Conservation (phyloP, 495 filamentous ascomycete species). For the Hamigera avellanea region DNA sequence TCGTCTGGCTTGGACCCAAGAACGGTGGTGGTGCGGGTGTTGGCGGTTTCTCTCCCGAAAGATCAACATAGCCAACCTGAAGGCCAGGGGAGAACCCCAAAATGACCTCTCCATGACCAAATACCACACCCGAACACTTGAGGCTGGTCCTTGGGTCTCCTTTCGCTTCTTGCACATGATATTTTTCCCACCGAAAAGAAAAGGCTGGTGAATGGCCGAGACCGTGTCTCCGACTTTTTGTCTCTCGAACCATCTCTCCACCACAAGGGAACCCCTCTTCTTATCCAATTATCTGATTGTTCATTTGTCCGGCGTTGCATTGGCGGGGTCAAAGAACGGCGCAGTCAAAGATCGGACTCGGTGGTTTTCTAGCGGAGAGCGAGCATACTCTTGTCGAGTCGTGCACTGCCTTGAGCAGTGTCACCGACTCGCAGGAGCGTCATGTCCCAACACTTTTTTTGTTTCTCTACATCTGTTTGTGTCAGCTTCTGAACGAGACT, state of each 20-base stretch:
- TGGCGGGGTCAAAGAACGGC: slow-evolving; percentile 13
- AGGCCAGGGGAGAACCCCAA: background rate
- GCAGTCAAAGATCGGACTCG: slow-evolving; percentile 14
- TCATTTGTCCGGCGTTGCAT: slow-evolving; percentile 17
- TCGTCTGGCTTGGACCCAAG: slow-evolving; percentile 39
- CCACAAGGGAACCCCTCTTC: too few relatives aligned
- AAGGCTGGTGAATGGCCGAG: slow-evolving; percentile 3
- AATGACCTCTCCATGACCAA: background rate
- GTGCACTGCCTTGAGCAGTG: background rate
- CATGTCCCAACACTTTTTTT: too few relatives aligned
- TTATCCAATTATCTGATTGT: slow-evolving; percentile 9
- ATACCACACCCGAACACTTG: background rate
- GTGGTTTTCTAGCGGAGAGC: slow-evolving; percentile 11
- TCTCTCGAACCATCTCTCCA: too few relatives aligned
- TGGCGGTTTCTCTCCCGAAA: slow-evolving; percentile 16
- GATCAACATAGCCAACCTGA: background rate
- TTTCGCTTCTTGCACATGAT: slow-evolving; percentile 32
- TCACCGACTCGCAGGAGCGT: too few relatives aligned
- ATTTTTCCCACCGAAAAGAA: slow-evolving; percentile 7
- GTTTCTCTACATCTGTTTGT: too few relatives aligned
- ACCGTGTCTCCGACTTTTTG: background rate
- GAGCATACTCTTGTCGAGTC: slow-evolving; percentile 5
- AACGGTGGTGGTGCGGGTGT: slow-evolving; percentile 30
- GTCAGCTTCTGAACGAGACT: background rate
- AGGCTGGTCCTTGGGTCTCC: slow-evolving; percentile 14